Conservation (phyloP, 441 rosid species). For the Populus trichocarpa region DNA sequence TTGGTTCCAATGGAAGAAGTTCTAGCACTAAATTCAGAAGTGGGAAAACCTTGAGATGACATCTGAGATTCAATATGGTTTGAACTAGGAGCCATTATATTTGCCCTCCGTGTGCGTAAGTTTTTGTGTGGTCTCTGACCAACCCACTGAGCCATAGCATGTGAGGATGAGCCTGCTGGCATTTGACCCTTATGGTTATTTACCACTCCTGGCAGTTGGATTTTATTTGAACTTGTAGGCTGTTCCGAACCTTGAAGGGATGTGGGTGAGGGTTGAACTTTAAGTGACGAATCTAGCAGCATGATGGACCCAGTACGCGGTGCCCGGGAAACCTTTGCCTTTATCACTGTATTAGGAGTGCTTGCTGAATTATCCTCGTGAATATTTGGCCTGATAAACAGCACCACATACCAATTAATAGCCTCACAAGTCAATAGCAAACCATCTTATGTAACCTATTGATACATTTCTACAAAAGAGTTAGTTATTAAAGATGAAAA, state of each 20-base stretch:
- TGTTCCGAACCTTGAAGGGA: slow-evolving; percentile 60
- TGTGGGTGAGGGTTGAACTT: slow-evolving; percentile 50
- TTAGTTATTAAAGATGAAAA: slow-evolving; percentile 12
- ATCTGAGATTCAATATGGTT: slow-evolving; percentile 52
- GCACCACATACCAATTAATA: slow-evolving; percentile 17
- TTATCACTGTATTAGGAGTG: slow-evolving; percentile 49
- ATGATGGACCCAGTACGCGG: slow-evolving; percentile 65
- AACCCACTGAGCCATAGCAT: slow-evolving; percentile 88
- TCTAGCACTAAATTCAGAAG: slow-evolving; percentile 61
- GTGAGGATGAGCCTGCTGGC: slow-evolving; percentile 65
- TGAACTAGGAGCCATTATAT: slow-evolving; percentile 70
- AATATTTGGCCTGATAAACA: slow-evolving; percentile 49
- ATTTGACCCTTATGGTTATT: slow-evolving; percentile 46
- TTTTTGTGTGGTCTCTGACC: slow-evolving; percentile 90
- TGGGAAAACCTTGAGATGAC: slow-evolving; percentile 57
- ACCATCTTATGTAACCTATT: not conserved
- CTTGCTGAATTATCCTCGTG: slow-evolving; percentile 51
- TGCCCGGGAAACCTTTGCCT: slow-evolving; percentile 68
- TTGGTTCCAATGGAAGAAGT: slow-evolving; percentile 48
- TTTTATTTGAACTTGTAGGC: slow-evolving; percentile 42
- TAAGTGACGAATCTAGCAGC: slow-evolving; percentile 67
- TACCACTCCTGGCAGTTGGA: slow-evolving; percentile 31
- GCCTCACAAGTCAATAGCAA: not conserved
- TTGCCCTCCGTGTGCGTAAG: slow-evolving; percentile 82
- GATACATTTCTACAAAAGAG: slow-evolving; percentile 1